phyloP scores from a whole-genome alignment of 202 grass and related monocot species.

The Carex arenaria region DNA sequence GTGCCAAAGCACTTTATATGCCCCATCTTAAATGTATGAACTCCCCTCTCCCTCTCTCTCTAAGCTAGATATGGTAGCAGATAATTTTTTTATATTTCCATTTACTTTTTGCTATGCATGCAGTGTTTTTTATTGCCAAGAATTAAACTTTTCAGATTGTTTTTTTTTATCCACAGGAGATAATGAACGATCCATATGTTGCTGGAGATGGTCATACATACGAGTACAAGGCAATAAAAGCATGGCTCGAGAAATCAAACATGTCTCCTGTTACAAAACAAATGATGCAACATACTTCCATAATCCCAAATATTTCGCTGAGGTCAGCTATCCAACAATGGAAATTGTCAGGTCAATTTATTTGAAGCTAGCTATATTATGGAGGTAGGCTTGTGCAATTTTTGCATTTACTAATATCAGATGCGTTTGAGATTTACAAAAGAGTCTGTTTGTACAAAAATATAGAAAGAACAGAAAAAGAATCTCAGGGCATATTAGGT shows the following conservation, averaged over 20 bases:
- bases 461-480: neutral
- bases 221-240: slow-evolving; percentile 64
- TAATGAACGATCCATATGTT: slow-evolving; percentile 78
- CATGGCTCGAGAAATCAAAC: slow-evolving; percentile 60
- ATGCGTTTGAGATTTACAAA: neutral
- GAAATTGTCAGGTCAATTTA: slow-evolving; percentile 41
- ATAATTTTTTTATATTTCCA: neutral
- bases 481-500: neutral
- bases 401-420: slow-evolving; percentile 5
- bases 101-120: neutral
- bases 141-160: no score
- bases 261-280: slow-evolving; percentile 61
- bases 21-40: slow-evolving; percentile 71
- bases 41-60: neutral
- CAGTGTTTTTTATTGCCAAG: no score
- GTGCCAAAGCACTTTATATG: slow-evolving; percentile 69
- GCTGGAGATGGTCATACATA: slow-evolving; percentile 91
- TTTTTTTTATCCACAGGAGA: slow-evolving; percentile 36
- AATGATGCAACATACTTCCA: slow-evolving; percentile 37
- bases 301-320: slow-evolving; percentile 80
- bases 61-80: neutral
- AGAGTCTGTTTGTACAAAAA: neutral
- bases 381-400: neutral
- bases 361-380: neutral
- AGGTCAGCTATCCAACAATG: slow-evolving; percentile 67